Conservation (phyloP, 441 rosid species). For the Melastoma candidum region DNA sequence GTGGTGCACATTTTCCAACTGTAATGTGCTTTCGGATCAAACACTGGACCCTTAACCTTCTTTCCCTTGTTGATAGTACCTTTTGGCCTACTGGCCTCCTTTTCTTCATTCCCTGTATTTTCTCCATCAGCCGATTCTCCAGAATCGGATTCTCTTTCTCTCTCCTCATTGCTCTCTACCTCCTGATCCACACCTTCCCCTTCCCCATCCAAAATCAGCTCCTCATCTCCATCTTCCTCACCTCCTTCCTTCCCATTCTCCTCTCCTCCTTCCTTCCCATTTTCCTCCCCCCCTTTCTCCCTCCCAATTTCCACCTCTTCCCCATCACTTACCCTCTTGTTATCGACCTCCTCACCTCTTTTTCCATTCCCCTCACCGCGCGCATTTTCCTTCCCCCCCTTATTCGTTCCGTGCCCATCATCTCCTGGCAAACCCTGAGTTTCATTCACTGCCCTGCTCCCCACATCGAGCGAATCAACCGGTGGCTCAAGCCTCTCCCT, state of each 20-base stretch:
- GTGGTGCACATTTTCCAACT: slow-evolving; percentile 79
- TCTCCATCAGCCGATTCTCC: slow-evolving; percentile 42
- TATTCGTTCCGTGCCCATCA: slow-evolving; percentile 37
- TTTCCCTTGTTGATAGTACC: slow-evolving; percentile 32
- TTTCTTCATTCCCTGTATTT: slow-evolving; percentile 32
- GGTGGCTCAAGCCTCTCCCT: slow-evolving; percentile 23
- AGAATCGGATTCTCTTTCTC: slow-evolving; percentile 34
- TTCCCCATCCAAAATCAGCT: slow-evolving; percentile 1
- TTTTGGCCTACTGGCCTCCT: slow-evolving; percentile 23
- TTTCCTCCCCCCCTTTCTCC: slow-evolving; percentile 26
- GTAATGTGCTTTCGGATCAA: slow-evolving; percentile 75
- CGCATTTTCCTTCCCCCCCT: slow-evolving; percentile 26
- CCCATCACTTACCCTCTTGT: slow-evolving; percentile 17
- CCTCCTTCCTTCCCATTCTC: slow-evolving; percentile 26
- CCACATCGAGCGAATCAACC: slow-evolving; percentile 25
- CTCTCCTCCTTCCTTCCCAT: slow-evolving; percentile 26
- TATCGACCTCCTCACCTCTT: slow-evolving; percentile 28
- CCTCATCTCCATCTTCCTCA: slow-evolving; percentile 25
- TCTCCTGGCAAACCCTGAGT: slow-evolving; percentile 22
- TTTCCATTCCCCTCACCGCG: slow-evolving; percentile 26
- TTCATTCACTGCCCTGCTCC: slow-evolving; percentile 32
- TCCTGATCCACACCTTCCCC: slow-evolving; percentile 39
- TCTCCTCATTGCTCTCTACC: slow-evolving; percentile 22
- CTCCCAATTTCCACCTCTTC: slow-evolving; percentile 33
- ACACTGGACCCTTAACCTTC: slow-evolving; percentile 76